A percentile compares a stretch with the other conserved stretches of the same genome.
Conservation (phyloP, 805 yeast genomes). For the Grigorovia yakushimaensis region DNA sequence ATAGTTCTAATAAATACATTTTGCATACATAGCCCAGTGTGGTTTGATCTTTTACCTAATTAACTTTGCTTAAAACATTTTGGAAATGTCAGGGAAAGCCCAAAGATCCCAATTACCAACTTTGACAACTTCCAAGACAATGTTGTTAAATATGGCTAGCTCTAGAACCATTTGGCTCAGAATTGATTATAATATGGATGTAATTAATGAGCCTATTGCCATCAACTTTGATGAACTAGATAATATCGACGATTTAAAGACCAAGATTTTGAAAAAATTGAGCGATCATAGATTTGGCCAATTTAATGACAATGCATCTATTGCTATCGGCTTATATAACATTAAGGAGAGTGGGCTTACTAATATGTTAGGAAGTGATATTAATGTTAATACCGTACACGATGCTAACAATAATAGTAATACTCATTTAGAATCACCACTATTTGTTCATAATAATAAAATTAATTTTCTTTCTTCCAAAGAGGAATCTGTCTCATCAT, state of each 20-base stretch:
- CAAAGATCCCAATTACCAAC: conserved; percentile 1
- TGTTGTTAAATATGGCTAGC: conserved; percentile 5
- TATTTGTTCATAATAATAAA: neutral
- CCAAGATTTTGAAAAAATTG: conserved; percentile 47
- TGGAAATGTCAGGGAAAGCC: neutral
- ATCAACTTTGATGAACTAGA: conserved; percentile 50
- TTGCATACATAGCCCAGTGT: neutral
- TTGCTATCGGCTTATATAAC: conserved; percentile 44
- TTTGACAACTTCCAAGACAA: conserved; percentile 2
- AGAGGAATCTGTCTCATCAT: neutral
- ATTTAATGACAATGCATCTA: conserved; percentile 52
- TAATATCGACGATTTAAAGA: conserved; percentile 75
- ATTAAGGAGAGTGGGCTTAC: conserved; percentile 2
- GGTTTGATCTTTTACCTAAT: neutral
- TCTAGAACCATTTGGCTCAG: conserved; percentile 19
- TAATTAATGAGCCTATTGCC: conserved; percentile 47
- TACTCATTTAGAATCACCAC: conserved; percentile 2
- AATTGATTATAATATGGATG: conserved; percentile 8
- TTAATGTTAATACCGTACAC: neutral
- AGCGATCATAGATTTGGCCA: conserved; percentile 46
- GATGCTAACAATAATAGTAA: neutral
- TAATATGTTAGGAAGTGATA: too few relatives aligned
- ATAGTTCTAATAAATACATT: neutral
- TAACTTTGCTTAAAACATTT: neutral
- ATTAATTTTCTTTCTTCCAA: neutral